A percentile compares a stretch with the other conserved stretches of the same genome.
phyloP scores from a whole-genome alignment of 306 rosid species.

The Cucumis sativus region DNA sequence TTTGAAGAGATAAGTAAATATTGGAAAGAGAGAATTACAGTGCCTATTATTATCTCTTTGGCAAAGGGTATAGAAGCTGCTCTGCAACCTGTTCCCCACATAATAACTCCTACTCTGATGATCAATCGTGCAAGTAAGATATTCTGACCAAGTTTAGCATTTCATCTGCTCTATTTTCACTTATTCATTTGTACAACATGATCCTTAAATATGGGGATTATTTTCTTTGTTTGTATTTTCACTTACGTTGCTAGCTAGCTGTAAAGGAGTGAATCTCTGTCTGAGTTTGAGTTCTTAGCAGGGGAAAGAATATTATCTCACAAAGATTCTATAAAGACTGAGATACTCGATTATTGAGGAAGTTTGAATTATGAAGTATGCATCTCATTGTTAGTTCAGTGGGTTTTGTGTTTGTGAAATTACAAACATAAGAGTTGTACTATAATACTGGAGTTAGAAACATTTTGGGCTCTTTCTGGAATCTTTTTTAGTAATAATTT shows the following conservation, averaged over 20 bases:
- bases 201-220: background rate
- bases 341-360: background rate
- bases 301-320: background rate
- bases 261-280: background rate
- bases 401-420: background rate
- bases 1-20: constrained; percentile 76
- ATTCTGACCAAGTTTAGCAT: background rate
- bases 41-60: constrained; percentile 70
- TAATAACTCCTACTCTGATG: constrained; percentile 81
- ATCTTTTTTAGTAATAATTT: background rate
- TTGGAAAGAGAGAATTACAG: constrained; percentile 82
- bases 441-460: background rate
- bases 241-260: background rate
- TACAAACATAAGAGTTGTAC: background rate
- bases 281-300: background rate
- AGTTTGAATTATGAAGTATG: background rate
- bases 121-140: constrained; percentile 75
- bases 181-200: background rate
- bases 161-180: background rate
- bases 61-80: constrained; percentile 91
- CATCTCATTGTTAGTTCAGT: background rate
- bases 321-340: background rate
- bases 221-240: background rate
- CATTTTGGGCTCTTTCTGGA: background rate
- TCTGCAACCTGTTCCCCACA: constrained; percentile 71